Evolutionary conservation across 495 filamentous ascomycete species (phyloP), one percentile per base, ranked within the genome.

Genomic region (Penicillium maclennaniae): DNA sequence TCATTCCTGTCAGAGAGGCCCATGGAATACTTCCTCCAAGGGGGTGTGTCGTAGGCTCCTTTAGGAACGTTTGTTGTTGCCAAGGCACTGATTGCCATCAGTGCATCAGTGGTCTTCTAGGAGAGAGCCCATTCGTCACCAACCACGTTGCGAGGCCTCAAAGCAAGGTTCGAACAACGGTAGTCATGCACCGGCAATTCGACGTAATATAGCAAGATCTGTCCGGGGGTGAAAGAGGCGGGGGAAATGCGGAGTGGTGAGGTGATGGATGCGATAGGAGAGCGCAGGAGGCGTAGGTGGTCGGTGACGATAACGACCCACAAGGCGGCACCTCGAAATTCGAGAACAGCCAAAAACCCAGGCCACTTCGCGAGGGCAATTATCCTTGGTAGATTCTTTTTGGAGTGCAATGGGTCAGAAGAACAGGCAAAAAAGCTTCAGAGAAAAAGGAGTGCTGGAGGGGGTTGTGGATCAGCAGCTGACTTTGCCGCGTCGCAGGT

Each of bases 41-140:
- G 49, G 47, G 38, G 47, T 43, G 49, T 56, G 52, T 61, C 48
- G 36, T 67, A 56, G 58, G 55, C 58, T 60, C 63, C 64, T 59
- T 14, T 56, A 51, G 60, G 45, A 47, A 58, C 38, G 50, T 53
- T 55, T 62, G 61, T 65, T 59, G 64, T 61, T 57, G 61, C 68
- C 64, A 68, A 73, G 70, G 67, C 70, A 64, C 62, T 59, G 59
- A 60, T 66, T 68, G 69, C 69, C 72, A 73, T 75, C 65, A 66
- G 69, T 66, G 49, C 72, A 73, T 75, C 65, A 66, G 69, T 66
- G 49, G 65, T 69, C 66, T 65, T 63, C 56, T 67, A 72, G 49
- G 55, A 61, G 64, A 71, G 63, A 69, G n/a, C 61, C 64, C 74
- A 74, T 74, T 68, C 72, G 73, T 70, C 64, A 68, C 67, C 53